These are phyloP conservation scores for Gamarada debralockiae DNA, from an alignment of 495 filamentous ascomycete genomes.

Conservation along the genomic window DNA sequence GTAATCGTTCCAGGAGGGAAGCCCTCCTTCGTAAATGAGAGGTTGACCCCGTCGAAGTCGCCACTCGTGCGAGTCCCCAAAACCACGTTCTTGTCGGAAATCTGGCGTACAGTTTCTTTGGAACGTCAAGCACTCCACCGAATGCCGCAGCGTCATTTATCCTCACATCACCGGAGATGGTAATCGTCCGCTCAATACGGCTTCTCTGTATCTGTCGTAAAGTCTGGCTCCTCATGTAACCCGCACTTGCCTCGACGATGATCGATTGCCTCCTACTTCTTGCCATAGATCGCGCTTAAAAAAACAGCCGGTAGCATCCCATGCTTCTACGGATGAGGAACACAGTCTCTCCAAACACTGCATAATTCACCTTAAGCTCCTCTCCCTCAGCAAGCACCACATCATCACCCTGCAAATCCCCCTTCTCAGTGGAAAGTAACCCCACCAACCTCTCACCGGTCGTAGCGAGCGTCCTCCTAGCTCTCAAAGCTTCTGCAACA, in stretches of 20 bases:
- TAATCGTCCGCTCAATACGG: no score
- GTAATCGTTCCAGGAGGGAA: constrained; percentile 5
- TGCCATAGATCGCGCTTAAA: no score
- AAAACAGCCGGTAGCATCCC: constrained; percentile 18
- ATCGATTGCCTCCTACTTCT: no score
- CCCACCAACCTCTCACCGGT: constrained; percentile 27
- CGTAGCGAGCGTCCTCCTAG: constrained; percentile 26
- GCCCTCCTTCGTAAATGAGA: neutral
- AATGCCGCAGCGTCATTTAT: no score
- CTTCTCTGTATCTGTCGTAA: constrained; percentile 8
- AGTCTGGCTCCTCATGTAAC: no score
- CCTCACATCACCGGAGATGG: no score
- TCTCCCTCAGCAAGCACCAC: neutral
- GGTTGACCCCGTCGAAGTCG: constrained; percentile 16
- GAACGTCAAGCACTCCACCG: neutral
- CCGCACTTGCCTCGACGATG: no score
- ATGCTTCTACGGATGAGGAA: constrained; percentile 27
- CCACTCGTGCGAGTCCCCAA: constrained; percentile 28
- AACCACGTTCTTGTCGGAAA: neutral
- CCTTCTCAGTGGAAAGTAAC: constrained; percentile 9
- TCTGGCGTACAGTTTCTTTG: constrained; percentile 19
- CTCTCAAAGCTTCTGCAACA: constrained; percentile 20
- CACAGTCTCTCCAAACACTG: constrained; percentile 22
- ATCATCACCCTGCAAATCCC: constrained; percentile 24
- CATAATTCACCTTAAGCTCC: constrained; percentile 17